These are phyloP conservation scores for Gossypium arboreum DNA, from an alignment of 345 rosid genomes.

Conservation along the genomic window DNA sequence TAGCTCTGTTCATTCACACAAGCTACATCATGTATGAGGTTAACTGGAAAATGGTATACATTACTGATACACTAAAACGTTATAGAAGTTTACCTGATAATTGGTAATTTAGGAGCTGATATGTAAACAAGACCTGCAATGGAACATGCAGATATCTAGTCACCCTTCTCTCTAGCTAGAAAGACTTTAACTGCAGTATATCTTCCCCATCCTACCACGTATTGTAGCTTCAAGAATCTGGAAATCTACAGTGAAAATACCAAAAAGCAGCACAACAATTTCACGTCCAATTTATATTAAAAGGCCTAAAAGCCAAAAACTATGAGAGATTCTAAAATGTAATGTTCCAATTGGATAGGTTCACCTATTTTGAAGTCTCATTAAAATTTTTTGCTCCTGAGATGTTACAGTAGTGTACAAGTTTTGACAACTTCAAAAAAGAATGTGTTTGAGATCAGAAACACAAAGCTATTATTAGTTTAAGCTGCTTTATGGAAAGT, in stretches of 20 bases:
- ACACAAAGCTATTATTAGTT: not conserved
- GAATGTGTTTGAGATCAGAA: not conserved
- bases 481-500: not conserved
- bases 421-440: not conserved
- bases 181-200: conserved; percentile 1
- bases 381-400: not conserved
- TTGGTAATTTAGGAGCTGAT: not conserved
- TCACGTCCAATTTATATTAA: not conserved
- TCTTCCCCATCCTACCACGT: not conserved
- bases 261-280: not conserved
- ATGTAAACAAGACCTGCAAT: not conserved
- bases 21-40: not conserved
- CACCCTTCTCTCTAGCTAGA: conserved; percentile 3
- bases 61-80: not conserved
- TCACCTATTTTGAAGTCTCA: not conserved
- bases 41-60: not conserved
- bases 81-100: not conserved
- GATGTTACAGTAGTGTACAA: not conserved
- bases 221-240: conserved; percentile 2
- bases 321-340: not conserved
- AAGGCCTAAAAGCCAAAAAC: not conserved
- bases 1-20: not conserved
- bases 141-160: not conserved
- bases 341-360: not conserved
- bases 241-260: not conserved